These are phyloP conservation scores for Rhododendron kiyosumense DNA, from an alignment of 148 eudicot genomes.

Conservation along the genomic window DNA sequence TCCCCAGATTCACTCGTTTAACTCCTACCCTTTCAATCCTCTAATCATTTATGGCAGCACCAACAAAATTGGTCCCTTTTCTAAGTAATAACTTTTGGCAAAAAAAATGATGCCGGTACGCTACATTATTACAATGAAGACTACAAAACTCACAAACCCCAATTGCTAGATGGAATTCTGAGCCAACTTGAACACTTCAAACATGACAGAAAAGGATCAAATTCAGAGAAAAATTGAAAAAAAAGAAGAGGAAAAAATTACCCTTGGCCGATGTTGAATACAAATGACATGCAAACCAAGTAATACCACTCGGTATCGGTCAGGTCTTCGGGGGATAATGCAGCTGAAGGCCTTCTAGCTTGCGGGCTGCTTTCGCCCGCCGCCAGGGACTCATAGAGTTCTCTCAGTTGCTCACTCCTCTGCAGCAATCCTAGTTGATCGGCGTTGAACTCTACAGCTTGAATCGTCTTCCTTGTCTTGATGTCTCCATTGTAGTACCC, in stretches of 20 bases:
- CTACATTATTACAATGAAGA: neutral
- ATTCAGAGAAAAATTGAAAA: neutral
- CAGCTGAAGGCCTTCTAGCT: conserved; percentile 56
- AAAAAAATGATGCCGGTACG: neutral
- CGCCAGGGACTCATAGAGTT: conserved; percentile 48
- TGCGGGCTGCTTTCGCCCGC: conserved; percentile 44
- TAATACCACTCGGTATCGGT: conserved; percentile 64
- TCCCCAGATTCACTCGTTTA: too few species aligned
- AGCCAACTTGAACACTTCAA: neutral
- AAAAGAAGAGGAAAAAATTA: conserved; percentile 14
- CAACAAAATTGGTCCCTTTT: neutral
- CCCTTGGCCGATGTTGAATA: conserved; percentile 54
- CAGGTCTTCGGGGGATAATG: conserved; percentile 75
- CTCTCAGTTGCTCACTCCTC: conserved; percentile 70
- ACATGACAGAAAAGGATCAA: neutral
- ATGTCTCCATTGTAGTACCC: conserved; percentile 85
- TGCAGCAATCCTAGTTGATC: conserved; percentile 51
- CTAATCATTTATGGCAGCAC: neutral
- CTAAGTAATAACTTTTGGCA: neutral
- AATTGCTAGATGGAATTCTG: neutral
- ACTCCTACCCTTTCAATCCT: neutral
- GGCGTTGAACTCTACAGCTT: conserved; percentile 36
- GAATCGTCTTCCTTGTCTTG: conserved; percentile 71
- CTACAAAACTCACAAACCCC: neutral
- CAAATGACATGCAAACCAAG: conserved; percentile 71